Evolutionary conservation across 2,329 filamentous ascomycete genomes (phyloP).

Genomic region (Talaromyces sp.): DNA sequence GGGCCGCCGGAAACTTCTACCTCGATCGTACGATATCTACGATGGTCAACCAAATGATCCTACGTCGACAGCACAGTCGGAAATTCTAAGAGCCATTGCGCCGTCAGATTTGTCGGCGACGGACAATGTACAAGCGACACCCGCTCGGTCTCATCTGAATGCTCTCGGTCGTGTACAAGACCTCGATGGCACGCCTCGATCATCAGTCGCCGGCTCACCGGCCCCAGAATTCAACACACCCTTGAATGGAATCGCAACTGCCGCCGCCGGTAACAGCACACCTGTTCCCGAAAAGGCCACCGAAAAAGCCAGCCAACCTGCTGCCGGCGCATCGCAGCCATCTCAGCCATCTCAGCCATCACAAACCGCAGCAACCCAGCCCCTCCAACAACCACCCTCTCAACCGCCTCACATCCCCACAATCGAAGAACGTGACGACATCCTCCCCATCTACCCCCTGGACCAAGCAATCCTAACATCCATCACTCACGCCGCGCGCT

Average conservation of each 20-base stretch:
- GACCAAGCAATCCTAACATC: constrained; percentile 87
- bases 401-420: constrained; percentile 40
- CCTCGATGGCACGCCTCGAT: constrained; percentile 72
- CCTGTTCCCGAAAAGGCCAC: constrained; percentile 35
- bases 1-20: constrained; percentile 76
- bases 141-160: constrained; percentile 56
- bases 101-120: constrained; percentile 43
- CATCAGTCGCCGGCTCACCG: constrained; percentile 84
- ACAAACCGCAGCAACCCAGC: constrained; percentile 6
- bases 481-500: constrained; percentile 80
- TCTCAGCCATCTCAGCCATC: background rate
- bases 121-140: constrained; percentile 43
- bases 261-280: constrained; percentile 29
- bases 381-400: constrained; percentile 28
- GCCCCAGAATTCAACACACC: constrained; percentile 81
- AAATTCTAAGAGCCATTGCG: constrained; percentile 55
- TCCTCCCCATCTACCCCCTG: constrained; percentile 78
- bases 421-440: constrained; percentile 68
- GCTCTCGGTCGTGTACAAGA: constrained; percentile 68
- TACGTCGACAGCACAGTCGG: constrained; percentile 76
- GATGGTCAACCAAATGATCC: constrained; percentile 92
- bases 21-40: constrained; percentile 89
- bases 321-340: background rate
- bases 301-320: constrained; percentile 23
- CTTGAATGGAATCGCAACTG: constrained; percentile 27